These are phyloP conservation scores for Pyracantha coccinea DNA, from an alignment of 331 rosid genomes.

Conservation along the genomic window DNA sequence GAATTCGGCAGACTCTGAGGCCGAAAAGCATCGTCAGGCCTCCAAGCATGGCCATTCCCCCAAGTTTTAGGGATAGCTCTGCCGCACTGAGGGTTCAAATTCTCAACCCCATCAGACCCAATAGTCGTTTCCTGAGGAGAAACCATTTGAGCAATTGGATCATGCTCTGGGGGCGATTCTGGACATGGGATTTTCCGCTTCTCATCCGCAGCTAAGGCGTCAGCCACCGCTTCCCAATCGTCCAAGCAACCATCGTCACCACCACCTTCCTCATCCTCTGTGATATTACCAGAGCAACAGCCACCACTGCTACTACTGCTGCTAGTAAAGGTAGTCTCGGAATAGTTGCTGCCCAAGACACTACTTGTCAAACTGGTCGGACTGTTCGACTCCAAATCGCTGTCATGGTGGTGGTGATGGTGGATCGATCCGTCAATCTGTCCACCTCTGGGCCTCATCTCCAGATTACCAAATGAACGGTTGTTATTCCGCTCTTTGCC, in stretches of 20 bases:
- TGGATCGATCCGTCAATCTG: slow-evolving; percentile 38
- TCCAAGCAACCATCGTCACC: slow-evolving; percentile 85
- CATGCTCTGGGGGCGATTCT: slow-evolving; percentile 28
- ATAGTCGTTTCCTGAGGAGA: slow-evolving; percentile 20
- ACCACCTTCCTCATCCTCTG: slow-evolving; percentile 57
- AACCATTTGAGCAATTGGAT: slow-evolving; percentile 22
- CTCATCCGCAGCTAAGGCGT: slow-evolving; percentile 84
- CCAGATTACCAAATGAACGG: slow-evolving; percentile 40
- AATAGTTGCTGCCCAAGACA: slow-evolving; percentile 47
- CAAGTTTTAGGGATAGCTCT: slow-evolving; percentile 34
- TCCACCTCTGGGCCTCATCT: slow-evolving; percentile 34
- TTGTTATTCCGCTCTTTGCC: slow-evolving; percentile 21
- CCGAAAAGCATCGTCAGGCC: slow-evolving; percentile 84
- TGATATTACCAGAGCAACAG: slow-evolving; percentile 74
- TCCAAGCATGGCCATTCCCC: slow-evolving; percentile 62
- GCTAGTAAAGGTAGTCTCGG: slow-evolving; percentile 68
- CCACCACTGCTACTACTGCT: slow-evolving; percentile 68
- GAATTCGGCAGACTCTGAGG: slow-evolving; percentile 89
- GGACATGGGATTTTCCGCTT: slow-evolving; percentile 30
- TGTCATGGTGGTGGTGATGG: slow-evolving; percentile 31
- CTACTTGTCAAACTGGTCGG: slow-evolving; percentile 50
- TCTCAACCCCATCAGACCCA: slow-evolving; percentile 18
- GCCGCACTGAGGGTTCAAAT: slow-evolving; percentile 24
- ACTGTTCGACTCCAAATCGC: slow-evolving; percentile 68
- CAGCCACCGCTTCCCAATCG: slow-evolving; percentile 99